phyloP scores from a whole-genome alignment of 306 rosid species.

The Vigna radiata region DNA sequence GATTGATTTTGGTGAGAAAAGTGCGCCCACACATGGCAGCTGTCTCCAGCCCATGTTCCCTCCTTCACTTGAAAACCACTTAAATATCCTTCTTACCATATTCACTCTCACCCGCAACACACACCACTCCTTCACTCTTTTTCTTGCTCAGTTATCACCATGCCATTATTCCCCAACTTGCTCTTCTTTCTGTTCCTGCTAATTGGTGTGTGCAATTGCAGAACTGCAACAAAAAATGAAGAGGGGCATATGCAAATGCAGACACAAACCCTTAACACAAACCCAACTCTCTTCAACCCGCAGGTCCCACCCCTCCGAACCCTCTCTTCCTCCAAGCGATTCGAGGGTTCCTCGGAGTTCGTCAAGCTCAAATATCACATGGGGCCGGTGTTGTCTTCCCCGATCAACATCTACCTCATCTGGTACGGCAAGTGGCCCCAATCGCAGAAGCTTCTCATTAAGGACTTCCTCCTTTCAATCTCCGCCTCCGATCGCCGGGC shows the following conservation, averaged over 20 bases:
- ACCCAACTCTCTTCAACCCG: constrained; percentile 58
- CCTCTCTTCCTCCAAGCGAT: constrained; percentile 70
- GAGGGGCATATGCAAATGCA: background rate
- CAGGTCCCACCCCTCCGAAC: constrained; percentile 57
- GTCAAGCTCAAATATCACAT: constrained; percentile 86
- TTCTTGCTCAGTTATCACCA: background rate
- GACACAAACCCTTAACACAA: constrained; percentile 50
- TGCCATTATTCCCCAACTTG: background rate
- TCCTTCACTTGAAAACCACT: constrained; percentile 17
- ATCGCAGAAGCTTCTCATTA: constrained; percentile 63
- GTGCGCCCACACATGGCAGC: constrained; percentile 75
- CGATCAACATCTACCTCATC: constrained; percentile 80
- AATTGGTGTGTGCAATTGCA: background rate
- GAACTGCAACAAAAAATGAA: background rate
- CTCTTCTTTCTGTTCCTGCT: background rate
- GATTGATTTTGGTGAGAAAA: constrained; percentile 39
- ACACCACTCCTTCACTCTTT: background rate
- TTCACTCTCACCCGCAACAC: constrained; percentile 4
- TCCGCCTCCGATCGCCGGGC: constrained; percentile 46
- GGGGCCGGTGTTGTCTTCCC: constrained; percentile 89
- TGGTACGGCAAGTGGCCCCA: constrained; percentile 89
- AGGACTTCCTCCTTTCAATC: constrained; percentile 73
- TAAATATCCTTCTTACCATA: constrained; percentile 21
- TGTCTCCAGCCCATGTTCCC: constrained; percentile 79
- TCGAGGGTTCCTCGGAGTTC: constrained; percentile 83